These are phyloP conservation scores for Russula olivacea DNA, from an alignment of 768 basidiomycete genomes.

Conservation along the genomic window DNA sequence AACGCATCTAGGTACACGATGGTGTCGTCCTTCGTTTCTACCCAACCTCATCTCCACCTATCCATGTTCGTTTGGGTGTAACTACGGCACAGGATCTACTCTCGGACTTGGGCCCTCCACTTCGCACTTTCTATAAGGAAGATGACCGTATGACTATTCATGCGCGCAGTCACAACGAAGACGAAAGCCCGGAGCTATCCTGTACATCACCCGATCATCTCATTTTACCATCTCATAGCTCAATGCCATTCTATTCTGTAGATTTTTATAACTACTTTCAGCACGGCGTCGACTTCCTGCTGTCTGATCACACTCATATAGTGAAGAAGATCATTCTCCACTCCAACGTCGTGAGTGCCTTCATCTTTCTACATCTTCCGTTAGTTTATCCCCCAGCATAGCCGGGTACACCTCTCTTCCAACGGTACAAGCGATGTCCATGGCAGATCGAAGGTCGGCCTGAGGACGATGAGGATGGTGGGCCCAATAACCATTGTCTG, in stretches of 20 bases:
- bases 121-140: conserved; percentile 77
- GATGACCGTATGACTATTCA: conserved; percentile 87
- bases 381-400: conserved; percentile 29
- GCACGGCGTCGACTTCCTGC: conserved; percentile 81
- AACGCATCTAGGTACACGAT: conserved; percentile 52
- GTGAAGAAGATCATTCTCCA: conserved; percentile 85
- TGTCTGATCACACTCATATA: conserved; percentile 62
- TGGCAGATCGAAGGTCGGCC: conserved; percentile 81
- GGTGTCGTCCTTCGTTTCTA: conserved; percentile 68
- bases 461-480: conserved; percentile 81
- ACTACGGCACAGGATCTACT: conserved; percentile 81
- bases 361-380: not conserved
- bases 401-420: conserved; percentile 87
- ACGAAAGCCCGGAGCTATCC: conserved; percentile 47
- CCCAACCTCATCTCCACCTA: conserved; percentile 43
- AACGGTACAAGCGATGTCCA: conserved; percentile 85
- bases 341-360: conserved; percentile 67
- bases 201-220: conserved; percentile 33
- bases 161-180: conserved; percentile 39
- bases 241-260: conserved; percentile 29
- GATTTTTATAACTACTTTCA: conserved; percentile 95
- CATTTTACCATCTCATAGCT: conserved; percentile 2
- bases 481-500: conserved; percentile 9
- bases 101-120: conserved; percentile 72
- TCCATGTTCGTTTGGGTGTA: conserved; percentile 61